Evolutionary conservation across 306 rosid genomes (phyloP).

Genomic region (Amphicarpaea edgeworthii): DNA sequence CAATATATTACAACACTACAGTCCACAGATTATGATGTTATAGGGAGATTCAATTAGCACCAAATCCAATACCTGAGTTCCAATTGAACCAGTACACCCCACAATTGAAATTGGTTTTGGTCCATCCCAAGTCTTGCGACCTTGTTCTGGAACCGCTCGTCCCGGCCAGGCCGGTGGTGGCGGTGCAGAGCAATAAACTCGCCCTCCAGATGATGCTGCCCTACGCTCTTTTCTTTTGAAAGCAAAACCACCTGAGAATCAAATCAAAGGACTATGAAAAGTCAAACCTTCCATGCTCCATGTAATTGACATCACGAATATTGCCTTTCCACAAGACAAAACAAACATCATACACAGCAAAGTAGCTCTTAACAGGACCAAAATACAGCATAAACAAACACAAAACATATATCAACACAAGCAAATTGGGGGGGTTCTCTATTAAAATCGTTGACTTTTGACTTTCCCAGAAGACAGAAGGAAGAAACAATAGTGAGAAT

Average conservation of each 20-base stretch:
- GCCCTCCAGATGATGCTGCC: conserved; percentile 46
- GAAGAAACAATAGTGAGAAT: conserved; percentile 23
- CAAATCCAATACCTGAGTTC: conserved; percentile 80
- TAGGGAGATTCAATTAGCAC: neutral
- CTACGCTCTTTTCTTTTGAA: conserved; percentile 67
- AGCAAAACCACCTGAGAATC: conserved; percentile 60
- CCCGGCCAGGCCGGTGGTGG: conserved; percentile 99
- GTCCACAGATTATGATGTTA: neutral
- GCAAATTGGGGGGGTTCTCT: neutral
- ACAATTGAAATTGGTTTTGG: conserved; percentile 91
- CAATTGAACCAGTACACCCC: conserved; percentile 95
- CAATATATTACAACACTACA: neutral
- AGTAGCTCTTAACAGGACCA: neutral
- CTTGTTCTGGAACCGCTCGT: conserved; percentile 69
- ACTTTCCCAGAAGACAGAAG: neutral
- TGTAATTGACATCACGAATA: conserved; percentile 6
- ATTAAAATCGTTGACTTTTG: neutral
- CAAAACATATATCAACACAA: neutral
- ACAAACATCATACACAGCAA: neutral
- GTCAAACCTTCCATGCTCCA: conserved; percentile 2
- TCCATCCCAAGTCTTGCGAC: conserved; percentile 76
- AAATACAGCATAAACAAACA: neutral
- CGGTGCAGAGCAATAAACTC: conserved; percentile 71
- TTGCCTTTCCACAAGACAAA: neutral
- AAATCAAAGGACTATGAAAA: conserved; percentile 35